phyloP scores from a whole-genome alignment of 306 rosid genomes.

The Cucumis cinereus region DNA sequence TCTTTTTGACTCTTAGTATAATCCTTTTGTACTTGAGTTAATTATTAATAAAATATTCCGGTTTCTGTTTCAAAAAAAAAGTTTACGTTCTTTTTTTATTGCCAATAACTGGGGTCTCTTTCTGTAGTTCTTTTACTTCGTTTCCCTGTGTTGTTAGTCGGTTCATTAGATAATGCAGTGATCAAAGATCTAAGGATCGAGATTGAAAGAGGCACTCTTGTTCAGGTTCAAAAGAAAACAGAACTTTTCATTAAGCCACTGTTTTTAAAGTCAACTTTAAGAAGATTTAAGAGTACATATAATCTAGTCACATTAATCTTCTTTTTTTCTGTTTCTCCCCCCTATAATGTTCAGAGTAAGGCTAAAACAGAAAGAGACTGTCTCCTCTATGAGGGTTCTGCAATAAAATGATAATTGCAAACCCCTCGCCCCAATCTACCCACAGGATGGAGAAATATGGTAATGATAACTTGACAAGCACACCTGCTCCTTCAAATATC shows the following conservation, averaged over 20 bases:
- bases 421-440: neutral
- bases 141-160: neutral
- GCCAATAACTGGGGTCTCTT: neutral
- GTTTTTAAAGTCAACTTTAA: neutral
- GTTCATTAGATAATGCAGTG: neutral
- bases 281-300: neutral
- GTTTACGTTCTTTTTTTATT: neutral
- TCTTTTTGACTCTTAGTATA: too few relatives aligned
- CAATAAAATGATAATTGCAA: neutral
- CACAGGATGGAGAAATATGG: neutral
- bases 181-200: neutral
- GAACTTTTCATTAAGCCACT: too few relatives aligned
- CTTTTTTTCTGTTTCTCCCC: neutral
- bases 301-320: neutral
- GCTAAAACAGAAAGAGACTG: neutral
- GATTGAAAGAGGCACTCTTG: neutral
- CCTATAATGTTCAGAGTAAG: neutral
- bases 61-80: too few relatives aligned
- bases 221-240: neutral
- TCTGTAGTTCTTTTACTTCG: neutral
- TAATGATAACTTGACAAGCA: constrained; percentile 15
- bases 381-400: neutral
- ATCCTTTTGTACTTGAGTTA: too few relatives aligned
- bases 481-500: constrained; percentile 99
- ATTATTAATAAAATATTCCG: too few relatives aligned